Evolutionary conservation across 1,284 basidiomycete genomes (phyloP).

Genomic region (Rhizopogon hawkerae): DNA sequence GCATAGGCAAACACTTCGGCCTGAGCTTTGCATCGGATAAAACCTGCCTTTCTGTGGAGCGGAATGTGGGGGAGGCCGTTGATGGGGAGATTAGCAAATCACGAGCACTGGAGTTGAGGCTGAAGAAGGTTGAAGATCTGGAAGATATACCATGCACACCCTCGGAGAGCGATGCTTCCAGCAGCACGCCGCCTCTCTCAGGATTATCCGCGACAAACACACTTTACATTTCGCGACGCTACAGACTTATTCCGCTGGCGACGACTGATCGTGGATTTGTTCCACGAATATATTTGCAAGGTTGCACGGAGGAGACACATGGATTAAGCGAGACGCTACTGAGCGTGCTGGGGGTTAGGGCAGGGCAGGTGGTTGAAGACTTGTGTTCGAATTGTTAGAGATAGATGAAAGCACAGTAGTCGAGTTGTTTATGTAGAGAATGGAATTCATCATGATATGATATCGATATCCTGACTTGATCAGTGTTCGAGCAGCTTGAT

Average conservation of each 20-base stretch:
- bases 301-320: conserved; percentile 49
- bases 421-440: too few species aligned
- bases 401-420: background rate
- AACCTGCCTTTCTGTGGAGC: conserved; percentile 18
- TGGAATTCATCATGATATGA: too few species aligned
- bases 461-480: too few species aligned
- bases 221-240: conserved; percentile 39
- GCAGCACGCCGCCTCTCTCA: conserved; percentile 22
- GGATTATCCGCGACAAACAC: conserved; percentile 20
- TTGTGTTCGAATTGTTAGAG: conserved; percentile 14
- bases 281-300: conserved; percentile 47
- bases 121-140: background rate
- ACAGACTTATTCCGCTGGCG: conserved; percentile 30
- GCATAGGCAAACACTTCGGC: conserved; percentile 36
- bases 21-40: conserved; percentile 18
- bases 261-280: conserved; percentile 20
- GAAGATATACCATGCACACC: background rate
- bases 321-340: conserved; percentile 51
- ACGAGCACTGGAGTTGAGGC: background rate
- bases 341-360: conserved; percentile 42
- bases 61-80: background rate
- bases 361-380: conserved; percentile 44
- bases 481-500: too few species aligned
- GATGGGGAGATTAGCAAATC: background rate
- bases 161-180: conserved; percentile 11